Conservation (phyloP, 176 grass and related monocot genomes). For the Bolboschoenus planiculmis region DNA sequence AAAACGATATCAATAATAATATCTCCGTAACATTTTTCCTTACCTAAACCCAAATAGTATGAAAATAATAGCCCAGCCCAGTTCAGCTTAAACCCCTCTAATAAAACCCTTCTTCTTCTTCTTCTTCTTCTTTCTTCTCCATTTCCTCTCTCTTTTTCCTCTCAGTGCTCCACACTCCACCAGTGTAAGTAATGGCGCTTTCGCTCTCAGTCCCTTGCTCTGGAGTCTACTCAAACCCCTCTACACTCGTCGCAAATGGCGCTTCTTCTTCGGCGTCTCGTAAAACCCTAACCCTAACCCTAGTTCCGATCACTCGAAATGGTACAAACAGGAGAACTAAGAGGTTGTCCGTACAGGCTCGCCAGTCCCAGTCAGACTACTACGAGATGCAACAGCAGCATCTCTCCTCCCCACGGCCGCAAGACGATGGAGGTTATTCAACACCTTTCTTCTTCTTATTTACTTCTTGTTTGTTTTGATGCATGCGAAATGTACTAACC, state of each 20-base stretch:
- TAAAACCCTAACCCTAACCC: slow-evolving; percentile 19
- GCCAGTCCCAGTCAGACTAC: slow-evolving; percentile 17
- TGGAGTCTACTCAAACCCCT: neutral
- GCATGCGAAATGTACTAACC: neutral
- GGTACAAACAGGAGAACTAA: neutral
- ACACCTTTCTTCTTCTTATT: neutral
- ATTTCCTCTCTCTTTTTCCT: neutral
- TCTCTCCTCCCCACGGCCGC: neutral
- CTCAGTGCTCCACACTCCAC: neutral
- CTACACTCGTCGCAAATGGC: neutral
- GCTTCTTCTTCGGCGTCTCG: neutral
- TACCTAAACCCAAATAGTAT: no score
- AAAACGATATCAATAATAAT: no score
- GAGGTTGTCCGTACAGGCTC: slow-evolving; percentile 5
- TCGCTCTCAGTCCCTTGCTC: neutral
- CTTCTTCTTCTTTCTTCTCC: neutral
- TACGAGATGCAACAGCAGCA: slow-evolving; percentile 1
- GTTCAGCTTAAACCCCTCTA: neutral
- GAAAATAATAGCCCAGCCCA: no score
- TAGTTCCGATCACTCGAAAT: neutral
- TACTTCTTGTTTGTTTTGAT: no score
- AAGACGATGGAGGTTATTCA: slow-evolving; percentile 10
- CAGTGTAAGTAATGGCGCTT: neutral
- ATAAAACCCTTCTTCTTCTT: neutral
- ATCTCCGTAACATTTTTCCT: no score